A percentile compares a stretch with the other conserved stretches of the same genome.
phyloP scores from a whole-genome alignment of 208 protist genomes.

The Wallacemonas sp. region DNA sequence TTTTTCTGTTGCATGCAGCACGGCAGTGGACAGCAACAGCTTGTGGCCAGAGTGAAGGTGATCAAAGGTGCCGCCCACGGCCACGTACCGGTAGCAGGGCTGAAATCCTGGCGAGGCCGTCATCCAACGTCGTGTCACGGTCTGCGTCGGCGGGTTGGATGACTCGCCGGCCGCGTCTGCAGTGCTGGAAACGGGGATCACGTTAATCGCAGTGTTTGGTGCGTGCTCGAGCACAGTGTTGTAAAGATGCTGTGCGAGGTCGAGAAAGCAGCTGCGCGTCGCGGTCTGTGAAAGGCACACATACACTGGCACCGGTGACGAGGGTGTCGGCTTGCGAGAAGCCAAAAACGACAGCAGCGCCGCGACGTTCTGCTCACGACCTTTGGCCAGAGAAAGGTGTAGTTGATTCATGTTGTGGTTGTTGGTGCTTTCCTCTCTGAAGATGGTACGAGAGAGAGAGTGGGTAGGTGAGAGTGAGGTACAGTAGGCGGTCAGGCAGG shows the following conservation, averaged over 20 bases:
- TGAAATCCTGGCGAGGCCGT: constrained; percentile 31
- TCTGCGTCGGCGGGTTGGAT: background rate
- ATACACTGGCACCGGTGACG: background rate
- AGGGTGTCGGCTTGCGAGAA: background rate
- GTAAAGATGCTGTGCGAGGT: constrained; percentile 66
- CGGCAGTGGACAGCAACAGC: constrained; percentile 74
- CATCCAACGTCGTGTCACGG: constrained; percentile 7
- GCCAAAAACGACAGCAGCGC: background rate
- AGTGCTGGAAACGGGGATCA: constrained; percentile 40
- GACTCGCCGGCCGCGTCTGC: background rate
- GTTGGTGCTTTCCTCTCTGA: too few relatives aligned
- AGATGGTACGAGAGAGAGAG: too few relatives aligned
- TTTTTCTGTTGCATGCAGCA: constrained; percentile 52
- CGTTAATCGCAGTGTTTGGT: constrained; percentile 38
- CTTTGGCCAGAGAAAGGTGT: constrained; percentile 2
- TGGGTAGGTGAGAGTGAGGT: too few relatives aligned
- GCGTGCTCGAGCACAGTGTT: constrained; percentile 37
- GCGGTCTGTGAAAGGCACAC: constrained; percentile 47
- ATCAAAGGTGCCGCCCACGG: constrained; percentile 90
- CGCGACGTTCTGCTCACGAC: background rate
- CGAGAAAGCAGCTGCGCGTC: constrained; percentile 60
- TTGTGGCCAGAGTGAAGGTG: constrained; percentile 89
- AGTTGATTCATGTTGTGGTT: constrained; percentile 10
- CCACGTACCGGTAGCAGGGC: constrained; percentile 70
- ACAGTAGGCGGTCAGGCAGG: too few relatives aligned